Base-by-base conservation (phyloP, 129 eudicot species). In the Solidago caesia region DNA sequence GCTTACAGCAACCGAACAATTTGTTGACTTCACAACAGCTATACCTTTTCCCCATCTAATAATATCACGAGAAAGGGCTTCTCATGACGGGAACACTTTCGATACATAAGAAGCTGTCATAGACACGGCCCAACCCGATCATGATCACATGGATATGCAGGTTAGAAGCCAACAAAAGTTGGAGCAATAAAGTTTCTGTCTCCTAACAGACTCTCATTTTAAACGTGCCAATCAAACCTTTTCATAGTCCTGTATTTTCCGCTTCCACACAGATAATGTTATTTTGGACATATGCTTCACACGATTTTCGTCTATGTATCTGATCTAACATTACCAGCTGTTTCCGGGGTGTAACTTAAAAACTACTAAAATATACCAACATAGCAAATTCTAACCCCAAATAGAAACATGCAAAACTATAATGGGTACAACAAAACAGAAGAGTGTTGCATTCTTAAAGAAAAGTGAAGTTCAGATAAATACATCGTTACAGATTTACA, bases 61-160 rank as follows among this genome's bases (percentile, higher is more conserved):
- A 26, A 13, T 75, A n/a, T 73, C 61, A 73, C 33, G 16, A 61
- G 60, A 45, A 61, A 46, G 53, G 64, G 52, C 44, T 27, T 77
- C 46, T 39, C 11, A 13, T 71, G 75, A 55, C 57, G 51, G 52
- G 29, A 66, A 66, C 55, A 44, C 27, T 4, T 63, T 39, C 39
- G 68, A 64, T 66, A 44, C 51, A 66, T 66, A n/a, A 8, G 33
- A 44, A 15, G 68, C 47, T 64, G 29, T 76, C 44, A 57, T 5
- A 44, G 73, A 53, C 74, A 79, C 53, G 78, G 78, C 74, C 83
- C 78, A 79, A 73, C 78, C 78, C 79, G 55, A 39, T 79, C 63
- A 33, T 33, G 39, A 33, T 65, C 83, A 79, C 83, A 67, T 79
- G 83, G 70, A 63, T 49, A 41, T 77, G 56, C 82, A 69, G 11